Percentiles rank a stretch among this genome's conserved stretches.
phyloP scores from a whole-genome alignment of 306 rosid genomes.

The Boehmeria nivea region DNA sequence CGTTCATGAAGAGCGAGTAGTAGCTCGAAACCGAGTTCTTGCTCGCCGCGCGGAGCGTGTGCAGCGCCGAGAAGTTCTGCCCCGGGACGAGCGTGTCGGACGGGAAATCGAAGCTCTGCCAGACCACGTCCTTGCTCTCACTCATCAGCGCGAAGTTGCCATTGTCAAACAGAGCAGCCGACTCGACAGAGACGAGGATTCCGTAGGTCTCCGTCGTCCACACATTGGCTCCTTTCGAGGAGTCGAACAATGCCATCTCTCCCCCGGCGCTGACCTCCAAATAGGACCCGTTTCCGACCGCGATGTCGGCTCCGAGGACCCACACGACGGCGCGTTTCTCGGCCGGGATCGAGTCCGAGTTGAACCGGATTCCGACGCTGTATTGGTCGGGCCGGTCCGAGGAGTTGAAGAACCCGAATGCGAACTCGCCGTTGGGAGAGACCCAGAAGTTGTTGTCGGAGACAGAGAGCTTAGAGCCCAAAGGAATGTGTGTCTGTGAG shows the following conservation, averaged over 20 bases:
- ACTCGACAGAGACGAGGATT: constrained; percentile 34
- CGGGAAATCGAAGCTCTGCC: constrained; percentile 76
- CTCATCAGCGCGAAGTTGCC: constrained; percentile 73
- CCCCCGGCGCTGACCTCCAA: constrained; percentile 51
- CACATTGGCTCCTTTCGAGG: constrained; percentile 21
- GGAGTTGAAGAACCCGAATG: constrained; percentile 55
- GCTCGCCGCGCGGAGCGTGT: constrained; percentile 57
- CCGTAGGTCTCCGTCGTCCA: constrained; percentile 53
- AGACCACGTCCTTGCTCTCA: constrained; percentile 31
- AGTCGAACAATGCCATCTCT: constrained; percentile 55
- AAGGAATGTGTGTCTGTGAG: constrained; percentile 39
- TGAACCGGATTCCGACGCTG: constrained; percentile 62
- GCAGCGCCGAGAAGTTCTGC: constrained; percentile 44
- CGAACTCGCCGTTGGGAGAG: constrained; percentile 69
- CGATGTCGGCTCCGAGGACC: constrained; percentile 53
- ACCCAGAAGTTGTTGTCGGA: constrained; percentile 47
- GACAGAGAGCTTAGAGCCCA: constrained; percentile 60
- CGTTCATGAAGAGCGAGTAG: constrained; percentile 60
- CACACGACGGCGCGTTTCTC: constrained; percentile 52
- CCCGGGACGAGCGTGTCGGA: constrained; percentile 77
- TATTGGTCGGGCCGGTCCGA: constrained; percentile 47
- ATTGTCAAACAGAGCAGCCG: constrained; percentile 52
- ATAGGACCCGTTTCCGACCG: constrained; percentile 54
- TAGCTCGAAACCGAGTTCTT: constrained; percentile 42
- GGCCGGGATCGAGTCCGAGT: constrained; percentile 46